A percentile compares a stretch with the other conserved stretches of the same genome.
Conservation (phyloP, 495 filamentous ascomycete genomes). For the Talaromyces stipitatus region DNA sequence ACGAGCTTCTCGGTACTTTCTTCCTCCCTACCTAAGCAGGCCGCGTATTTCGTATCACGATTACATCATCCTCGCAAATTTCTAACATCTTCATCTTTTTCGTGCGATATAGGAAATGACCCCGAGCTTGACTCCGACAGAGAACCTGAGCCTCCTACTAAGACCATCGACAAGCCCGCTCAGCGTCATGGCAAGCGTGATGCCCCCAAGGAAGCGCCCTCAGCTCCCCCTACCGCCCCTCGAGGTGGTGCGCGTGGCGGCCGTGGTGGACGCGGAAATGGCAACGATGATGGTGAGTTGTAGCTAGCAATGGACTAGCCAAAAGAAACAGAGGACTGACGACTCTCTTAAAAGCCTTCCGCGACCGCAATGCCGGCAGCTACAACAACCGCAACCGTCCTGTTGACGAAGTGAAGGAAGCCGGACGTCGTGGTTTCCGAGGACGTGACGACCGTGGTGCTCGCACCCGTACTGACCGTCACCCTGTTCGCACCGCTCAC, state of each 20-base stretch:
- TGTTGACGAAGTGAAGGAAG: slow-evolving; percentile 59
- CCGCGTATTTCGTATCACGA: slow-evolving; percentile 11
- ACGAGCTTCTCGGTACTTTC: slow-evolving; percentile 78
- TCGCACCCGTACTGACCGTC: slow-evolving; percentile 67
- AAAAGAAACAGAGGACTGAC: neutral
- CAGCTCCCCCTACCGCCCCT: slow-evolving; percentile 19
- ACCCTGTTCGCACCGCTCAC: slow-evolving; percentile 58
- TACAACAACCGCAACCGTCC: slow-evolving; percentile 76
- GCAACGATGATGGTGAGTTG: slow-evolving; percentile 77
- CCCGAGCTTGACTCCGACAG: slow-evolving; percentile 77
- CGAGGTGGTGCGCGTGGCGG: slow-evolving; percentile 33
- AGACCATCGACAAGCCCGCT: slow-evolving; percentile 77
- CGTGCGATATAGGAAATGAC: slow-evolving; percentile 63
- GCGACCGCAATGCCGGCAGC: slow-evolving; percentile 78
- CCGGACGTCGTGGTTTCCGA: slow-evolving; percentile 49
- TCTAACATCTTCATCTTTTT: slow-evolving; percentile 17
- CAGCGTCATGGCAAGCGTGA: slow-evolving; percentile 83
- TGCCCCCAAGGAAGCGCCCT: slow-evolving; percentile 63
- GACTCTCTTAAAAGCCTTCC: slow-evolving; percentile 57
- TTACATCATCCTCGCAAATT: slow-evolving; percentile 14
- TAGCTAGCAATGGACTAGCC: neutral
- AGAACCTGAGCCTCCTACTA: slow-evolving; percentile 67
- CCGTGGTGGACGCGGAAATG: slow-evolving; percentile 53
- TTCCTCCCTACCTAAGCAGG: slow-evolving; percentile 16
- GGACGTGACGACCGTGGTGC: slow-evolving; percentile 45